Base-by-base conservation (phyloP, 202 grass and related monocot genomes). In the Zoysia matrella region DNA sequence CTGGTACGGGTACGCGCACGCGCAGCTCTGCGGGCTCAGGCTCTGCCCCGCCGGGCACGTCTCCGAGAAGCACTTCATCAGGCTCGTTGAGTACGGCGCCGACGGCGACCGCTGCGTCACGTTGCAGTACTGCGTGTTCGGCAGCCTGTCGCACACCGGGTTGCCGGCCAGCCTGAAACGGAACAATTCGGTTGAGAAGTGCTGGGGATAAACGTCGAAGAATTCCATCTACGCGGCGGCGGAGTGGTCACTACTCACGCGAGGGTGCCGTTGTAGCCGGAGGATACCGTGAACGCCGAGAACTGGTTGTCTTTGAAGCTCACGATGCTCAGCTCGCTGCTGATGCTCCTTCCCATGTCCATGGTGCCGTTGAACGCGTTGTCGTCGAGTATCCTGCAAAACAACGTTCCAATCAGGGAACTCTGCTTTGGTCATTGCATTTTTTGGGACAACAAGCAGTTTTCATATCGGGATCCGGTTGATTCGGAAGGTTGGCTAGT, bases 341-440 rank as follows among this genome's bases (percentile, higher is more conserved):
- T 95, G 75, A 94, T 86, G 69, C 74, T 86, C 15, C 14, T 77
- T 52, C 91, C 89, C 77, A 99, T 60, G 83, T 94, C 71, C 1
- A 99, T 80, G 42, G 89, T 96, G 58, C 96, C 93, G 72, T 96
- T 99, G 76, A 99, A 85, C 65, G 62, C 80, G 69, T 99, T 99
- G 78, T 82, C 45, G 72, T 95, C 93, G 7, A 99, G 89, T 73
- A 88, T 88, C 68, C 96, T 99, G 77, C 77, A 42, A 72, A 14
- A 75, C 52, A 3, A 36, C 1, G 2, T 42, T 69, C 15, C 10
- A 8, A 18, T 30, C 58, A 67, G 11, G n/a, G 18, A 64, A 36
- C 8, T 48, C 36, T 18, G 51, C 40, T 7, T 3, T 72, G 4
- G 65, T 42, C 47, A 77, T n/a, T 13, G 22, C 39, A 44, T 15